Conservation (phyloP, 192 early-diverging fungal species). For the Jimgerdemannia flammicorona region DNA sequence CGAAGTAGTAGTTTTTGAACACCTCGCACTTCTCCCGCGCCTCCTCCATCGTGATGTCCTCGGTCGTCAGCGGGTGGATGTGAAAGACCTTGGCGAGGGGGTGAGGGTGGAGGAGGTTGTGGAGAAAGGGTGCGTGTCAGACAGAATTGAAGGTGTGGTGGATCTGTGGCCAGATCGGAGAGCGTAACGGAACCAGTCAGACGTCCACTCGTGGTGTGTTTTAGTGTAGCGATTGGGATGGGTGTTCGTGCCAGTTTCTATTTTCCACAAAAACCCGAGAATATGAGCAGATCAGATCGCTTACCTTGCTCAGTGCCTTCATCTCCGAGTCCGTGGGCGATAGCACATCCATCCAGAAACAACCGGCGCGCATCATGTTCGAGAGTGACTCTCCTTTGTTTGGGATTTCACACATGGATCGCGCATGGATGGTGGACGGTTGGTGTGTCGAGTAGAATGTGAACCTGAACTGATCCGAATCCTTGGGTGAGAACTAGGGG, state of each 20-base stretch:
- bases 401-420: background rate
- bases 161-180: no score
- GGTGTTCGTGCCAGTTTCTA: no score
- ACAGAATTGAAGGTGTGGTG: no score
- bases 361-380: background rate
- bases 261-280: background rate
- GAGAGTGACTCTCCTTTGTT: background rate
- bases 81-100: constrained; percentile 44
- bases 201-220: no score
- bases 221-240: no score
- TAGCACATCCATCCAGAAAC: constrained; percentile 62
- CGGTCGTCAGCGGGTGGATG: constrained; percentile 74
- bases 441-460: no score
- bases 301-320: constrained; percentile 47
- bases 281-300: background rate
- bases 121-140: no score
- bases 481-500: no score
- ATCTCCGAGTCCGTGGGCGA: constrained; percentile 62
- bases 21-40: constrained; percentile 94
- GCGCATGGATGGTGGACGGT: background rate
- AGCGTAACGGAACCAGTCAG: no score
- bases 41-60: constrained; percentile 88
- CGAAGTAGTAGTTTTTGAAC: constrained; percentile 87
- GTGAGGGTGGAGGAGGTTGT: no score
- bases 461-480: no score